Conservation (phyloP, 805 yeast genomes). For the Candida railenensis region DNA sequence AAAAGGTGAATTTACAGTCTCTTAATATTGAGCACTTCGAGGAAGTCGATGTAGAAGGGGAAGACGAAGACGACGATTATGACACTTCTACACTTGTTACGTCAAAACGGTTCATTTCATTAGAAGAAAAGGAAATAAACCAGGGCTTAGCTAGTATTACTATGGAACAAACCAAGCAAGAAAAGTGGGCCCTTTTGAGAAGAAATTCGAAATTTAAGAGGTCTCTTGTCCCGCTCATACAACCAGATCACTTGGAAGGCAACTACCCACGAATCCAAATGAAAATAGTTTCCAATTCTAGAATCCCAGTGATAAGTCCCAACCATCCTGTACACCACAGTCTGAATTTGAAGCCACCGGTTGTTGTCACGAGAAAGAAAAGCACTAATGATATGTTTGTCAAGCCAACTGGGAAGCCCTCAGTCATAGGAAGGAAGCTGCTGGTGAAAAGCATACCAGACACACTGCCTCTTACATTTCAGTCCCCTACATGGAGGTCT, state of each 20-base stretch:
- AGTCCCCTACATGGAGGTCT: slow-evolving; percentile 10
- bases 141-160: neutral
- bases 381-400: slow-evolving; percentile 4
- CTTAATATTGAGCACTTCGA: neutral
- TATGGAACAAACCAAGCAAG: neutral
- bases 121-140: slow-evolving; percentile 3
- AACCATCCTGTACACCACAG: slow-evolving; percentile 28
- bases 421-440: neutral
- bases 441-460: neutral
- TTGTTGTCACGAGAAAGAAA: slow-evolving; percentile 6
- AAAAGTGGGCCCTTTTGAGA: slow-evolving; percentile 6
- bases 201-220: neutral
- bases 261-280: slow-evolving; percentile 19
- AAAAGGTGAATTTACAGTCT: neutral
- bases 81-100: slow-evolving; percentile 4
- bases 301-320: slow-evolving; percentile 29
- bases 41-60: neutral
- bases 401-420: slow-evolving; percentile 7
- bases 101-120: neutral
- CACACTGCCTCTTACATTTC: neutral
- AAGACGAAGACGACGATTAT: slow-evolving; percentile 8
- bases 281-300: slow-evolving; percentile 8
- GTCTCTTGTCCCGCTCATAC: neutral
- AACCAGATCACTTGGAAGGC: neutral
- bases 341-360: slow-evolving; percentile 9